Conservation (phyloP, 2,329 filamentous ascomycete species). For the Phaeosphaeriaceae sp. region DNA sequence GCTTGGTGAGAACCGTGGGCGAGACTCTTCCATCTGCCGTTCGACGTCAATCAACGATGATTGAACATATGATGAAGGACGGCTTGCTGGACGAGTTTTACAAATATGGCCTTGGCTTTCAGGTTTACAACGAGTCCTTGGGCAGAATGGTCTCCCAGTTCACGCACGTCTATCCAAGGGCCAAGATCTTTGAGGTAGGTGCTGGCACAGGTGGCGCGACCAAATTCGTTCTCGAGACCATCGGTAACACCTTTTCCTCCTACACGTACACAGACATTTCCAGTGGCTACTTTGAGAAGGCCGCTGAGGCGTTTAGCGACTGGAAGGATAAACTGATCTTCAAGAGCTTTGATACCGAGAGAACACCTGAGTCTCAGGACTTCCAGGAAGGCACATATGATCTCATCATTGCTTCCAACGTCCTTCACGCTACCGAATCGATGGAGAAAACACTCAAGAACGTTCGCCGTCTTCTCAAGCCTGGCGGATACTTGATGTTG, state of each 20-base stretch:
- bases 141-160: constrained; percentile 1
- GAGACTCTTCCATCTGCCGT: neutral
- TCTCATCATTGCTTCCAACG: constrained; percentile 21
- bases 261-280: constrained; percentile 23
- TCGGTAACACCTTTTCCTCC: neutral
- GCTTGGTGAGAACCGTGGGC: neutral
- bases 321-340: constrained; percentile 11
- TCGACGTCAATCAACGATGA: neutral
- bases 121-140: neutral
- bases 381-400: constrained; percentile 15
- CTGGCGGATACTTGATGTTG: constrained; percentile 48
- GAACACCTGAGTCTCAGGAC: constrained; percentile 9
- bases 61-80: constrained; percentile 3
- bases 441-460: constrained; percentile 13
- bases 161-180: constrained; percentile 2
- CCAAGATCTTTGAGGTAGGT: constrained; percentile 7
- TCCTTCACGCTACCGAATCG: constrained; percentile 14
- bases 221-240: neutral
- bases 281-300: neutral
- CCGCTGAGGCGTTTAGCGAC: neutral
- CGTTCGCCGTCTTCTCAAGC: constrained; percentile 19
- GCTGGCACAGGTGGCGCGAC: constrained; percentile 12
- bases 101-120: neutral
- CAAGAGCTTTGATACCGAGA: constrained; percentile 9
- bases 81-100: constrained; percentile 7